Base-by-base conservation (phyloP, 768 basidiomycete species). In the Tricholoma sp. region DNA sequence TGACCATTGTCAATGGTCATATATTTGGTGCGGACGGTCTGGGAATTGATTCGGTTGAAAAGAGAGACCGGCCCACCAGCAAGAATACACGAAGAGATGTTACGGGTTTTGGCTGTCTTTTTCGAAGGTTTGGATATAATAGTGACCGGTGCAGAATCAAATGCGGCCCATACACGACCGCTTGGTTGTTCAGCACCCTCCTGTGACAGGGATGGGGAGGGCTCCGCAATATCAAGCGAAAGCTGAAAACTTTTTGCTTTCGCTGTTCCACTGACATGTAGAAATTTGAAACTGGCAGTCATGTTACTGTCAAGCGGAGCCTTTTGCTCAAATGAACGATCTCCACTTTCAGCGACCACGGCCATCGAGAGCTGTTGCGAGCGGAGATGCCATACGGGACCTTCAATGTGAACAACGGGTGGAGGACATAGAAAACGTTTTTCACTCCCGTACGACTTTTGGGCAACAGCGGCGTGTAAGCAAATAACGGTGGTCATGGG, bases 41-140 rank as follows among this genome's bases (percentile, higher is more conserved):
- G 94, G 12, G 91, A 91, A 72, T 96, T 94, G 80, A 98, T 93
- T 65, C 94, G 88, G 70, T 94, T 94, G 80, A 94, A 96, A 48
- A 98, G 81, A 53, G 92, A 91, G 51, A 98, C 91, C 34, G 92
- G 89, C 18, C 91, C 89, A 49, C 90, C 89, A 29, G 88, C 88
- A 54, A 93, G 80, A 70, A 97, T 93, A 75, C 93, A 95, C 18
- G 87, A 92, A 44, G 86, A 88, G 67, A 89, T 89, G 76, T 91
- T 88, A 74, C 94, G 88, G 64, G 94, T 94, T 76, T 95, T 96
- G 56, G 91, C 91, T 9, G 93, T 96, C 79, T 94, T 95, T 81
- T 95, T 95, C 57, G 93, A 94, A 33, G 94, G 94, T 71, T 97
- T 97, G 65, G 94, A 95, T 66, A 98, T 94, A 73, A 97, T 94